These are phyloP conservation scores for Rhododendron ovatum DNA, from an alignment of 148 eudicot species.

Conservation along the genomic window DNA sequence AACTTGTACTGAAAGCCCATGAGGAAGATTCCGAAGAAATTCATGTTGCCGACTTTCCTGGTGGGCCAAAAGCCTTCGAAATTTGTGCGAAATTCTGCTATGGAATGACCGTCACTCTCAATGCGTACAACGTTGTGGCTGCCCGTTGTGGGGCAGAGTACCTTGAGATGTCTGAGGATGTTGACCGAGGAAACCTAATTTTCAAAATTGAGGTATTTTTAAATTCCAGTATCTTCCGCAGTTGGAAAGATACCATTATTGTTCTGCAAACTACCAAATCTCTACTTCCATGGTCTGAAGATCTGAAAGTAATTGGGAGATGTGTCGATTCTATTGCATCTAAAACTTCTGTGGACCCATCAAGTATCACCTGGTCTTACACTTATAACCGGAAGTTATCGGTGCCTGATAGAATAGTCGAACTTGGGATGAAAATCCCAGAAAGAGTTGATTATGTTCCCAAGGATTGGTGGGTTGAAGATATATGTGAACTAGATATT, in stretches of 20 bases:
- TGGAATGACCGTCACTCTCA: conserved; percentile 74
- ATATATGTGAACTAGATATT: conserved; percentile 76
- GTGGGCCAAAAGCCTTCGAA: conserved; percentile 79
- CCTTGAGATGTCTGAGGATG: conserved; percentile 79
- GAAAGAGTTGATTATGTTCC: conserved; percentile 47
- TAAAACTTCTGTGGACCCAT: conserved; percentile 64
- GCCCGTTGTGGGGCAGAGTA: conserved; percentile 90
- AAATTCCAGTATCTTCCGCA: conserved; percentile 64
- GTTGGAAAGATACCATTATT: conserved; percentile 90
- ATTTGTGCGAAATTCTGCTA: conserved; percentile 90
- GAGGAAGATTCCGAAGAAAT: conserved; percentile 56
- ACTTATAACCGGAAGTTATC: conserved; percentile 61
- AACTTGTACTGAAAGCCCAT: conserved; percentile 52
- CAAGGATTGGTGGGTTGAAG: conserved; percentile 96
- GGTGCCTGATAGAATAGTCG: conserved; percentile 37
- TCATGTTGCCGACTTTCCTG: conserved; percentile 56
- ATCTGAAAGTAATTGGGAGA: conserved; percentile 58
- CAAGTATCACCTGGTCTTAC: conserved; percentile 76
- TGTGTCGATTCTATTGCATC: conserved; percentile 82
- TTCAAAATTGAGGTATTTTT: conserved; percentile 79
- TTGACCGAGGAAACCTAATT: conserved; percentile 71
- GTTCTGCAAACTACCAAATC: conserved; percentile 67
- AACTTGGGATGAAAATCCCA: conserved; percentile 18
- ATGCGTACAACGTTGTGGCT: conserved; percentile 79
- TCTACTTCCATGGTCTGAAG: conserved; percentile 70